A percentile compares a stretch with the other conserved stretches of the same genome.
Conservation (phyloP, 73 alveolate genomes). For the Stentor coeruleus region DNA sequence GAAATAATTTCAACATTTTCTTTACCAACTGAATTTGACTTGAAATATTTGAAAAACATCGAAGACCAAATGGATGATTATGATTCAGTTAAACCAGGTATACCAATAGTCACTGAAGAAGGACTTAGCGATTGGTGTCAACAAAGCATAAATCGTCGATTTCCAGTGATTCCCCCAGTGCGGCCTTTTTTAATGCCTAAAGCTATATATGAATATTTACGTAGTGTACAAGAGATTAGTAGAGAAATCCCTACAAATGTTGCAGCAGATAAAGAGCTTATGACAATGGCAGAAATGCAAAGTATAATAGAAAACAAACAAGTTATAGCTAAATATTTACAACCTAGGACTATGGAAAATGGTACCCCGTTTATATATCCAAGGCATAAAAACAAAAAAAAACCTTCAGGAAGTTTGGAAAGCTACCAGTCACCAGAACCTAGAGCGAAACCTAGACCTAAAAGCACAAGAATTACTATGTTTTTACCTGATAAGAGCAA, state of each 20-base stretch:
- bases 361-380: constrained; percentile 9
- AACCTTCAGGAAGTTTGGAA: not conserved
- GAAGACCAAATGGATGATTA: not conserved
- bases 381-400: not conserved
- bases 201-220: not conserved
- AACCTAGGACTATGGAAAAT: constrained; percentile 13
- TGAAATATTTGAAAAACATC: constrained; percentile 2
- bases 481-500: not conserved
- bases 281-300: not conserved
- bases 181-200: constrained; percentile 11
- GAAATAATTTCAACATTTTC: not conserved
- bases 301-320: not conserved
- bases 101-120: constrained; percentile 9
- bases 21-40: not conserved
- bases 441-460: not conserved
- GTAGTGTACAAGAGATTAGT: not conserved
- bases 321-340: not conserved
- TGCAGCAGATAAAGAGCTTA: not conserved
- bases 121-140: constrained; percentile 21
- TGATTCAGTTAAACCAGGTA: constrained; percentile 7
- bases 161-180: not conserved
- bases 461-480: not conserved
- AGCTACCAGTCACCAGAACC: not conserved
- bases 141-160: constrained; percentile 11
- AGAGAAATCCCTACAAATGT: not conserved